Base-by-base conservation (phyloP, 2,329 filamentous ascomycete genomes). In the Colletotrichum australisinense region DNA sequence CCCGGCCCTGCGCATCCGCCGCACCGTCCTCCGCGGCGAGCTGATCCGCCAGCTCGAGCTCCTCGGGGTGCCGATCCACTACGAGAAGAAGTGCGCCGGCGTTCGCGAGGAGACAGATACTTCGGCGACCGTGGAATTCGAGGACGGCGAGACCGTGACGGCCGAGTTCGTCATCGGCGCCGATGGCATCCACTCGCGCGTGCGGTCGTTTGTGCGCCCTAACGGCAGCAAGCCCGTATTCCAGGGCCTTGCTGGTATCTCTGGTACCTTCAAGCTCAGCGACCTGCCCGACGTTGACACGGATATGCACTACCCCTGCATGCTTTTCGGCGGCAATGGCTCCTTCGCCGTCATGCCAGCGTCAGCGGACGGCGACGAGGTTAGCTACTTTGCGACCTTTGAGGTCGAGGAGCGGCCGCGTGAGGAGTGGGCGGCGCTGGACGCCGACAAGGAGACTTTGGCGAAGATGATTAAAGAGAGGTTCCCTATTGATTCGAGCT, bases 1-100 rank as follows among this genome's bases (percentile, higher is more conserved):
- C 75, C 76, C 84, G 0, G 88, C 82, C 1, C 79, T 90, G 7
- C 86, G 89, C 2, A 85, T 91, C 38, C 89, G 89, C 76, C 84
- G 90, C 2, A 80, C 85, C 52, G 81, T 85, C 0, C 81, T 92
- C 14, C 84, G 91, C 64, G 81, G 85, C 3, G 83, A 85, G 16
- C 79, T 91, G 16, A 78, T 84, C 1, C 78, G 77, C 0, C 81
- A 85, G 72, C 74, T 88, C 11, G 76, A 78, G 3, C 83, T 85
- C 32, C 78, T 79, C 0, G 79, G 79, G 0, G 82, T 92, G 3
- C 56, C 76, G 0, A 80, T 90, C 8, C 67, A 83, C 2, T 90
- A 87, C 74, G 81, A 83, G 14, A 85, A 81, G 63, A 89, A 86
- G 66, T 88, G 89, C 71, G 76, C 42, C 19, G 42, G 16, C 42